Conservation (phyloP, 1,139 yeast genomes). For the Geotrichum phurueaensis region DNA sequence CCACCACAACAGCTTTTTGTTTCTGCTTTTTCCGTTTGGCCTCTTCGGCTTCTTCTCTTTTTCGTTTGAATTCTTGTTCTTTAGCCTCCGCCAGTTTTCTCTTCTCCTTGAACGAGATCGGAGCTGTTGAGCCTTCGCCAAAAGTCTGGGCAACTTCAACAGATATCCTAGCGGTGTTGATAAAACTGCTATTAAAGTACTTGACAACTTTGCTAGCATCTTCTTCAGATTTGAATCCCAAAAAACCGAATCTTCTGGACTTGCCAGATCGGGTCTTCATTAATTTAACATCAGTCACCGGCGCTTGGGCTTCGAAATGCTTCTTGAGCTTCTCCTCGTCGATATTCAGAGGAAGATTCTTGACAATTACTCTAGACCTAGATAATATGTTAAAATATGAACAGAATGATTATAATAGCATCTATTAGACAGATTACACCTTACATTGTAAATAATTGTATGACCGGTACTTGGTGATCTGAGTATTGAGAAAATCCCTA, state of each 20-base stretch:
- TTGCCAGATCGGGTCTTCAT: conserved; percentile 77
- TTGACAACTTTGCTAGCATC: conserved; percentile 78
- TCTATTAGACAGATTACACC: background rate
- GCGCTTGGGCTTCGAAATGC: conserved; percentile 45
- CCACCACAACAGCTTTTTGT: conserved; percentile 31
- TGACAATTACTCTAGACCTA: conserved; percentile 90
- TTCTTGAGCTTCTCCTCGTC: conserved; percentile 68
- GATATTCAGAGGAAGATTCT: conserved; percentile 77
- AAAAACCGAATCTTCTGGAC: conserved; percentile 87
- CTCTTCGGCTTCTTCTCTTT: conserved; percentile 23
- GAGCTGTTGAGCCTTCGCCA: conserved; percentile 78
- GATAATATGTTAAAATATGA: background rate
- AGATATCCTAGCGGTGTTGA: conserved; percentile 73
- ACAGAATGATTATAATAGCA: background rate
- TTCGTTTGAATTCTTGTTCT: conserved; percentile 15
- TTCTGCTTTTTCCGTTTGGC: conserved; percentile 51
- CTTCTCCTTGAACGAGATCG: conserved; percentile 51
- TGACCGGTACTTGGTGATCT: background rate
- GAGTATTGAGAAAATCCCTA: background rate
- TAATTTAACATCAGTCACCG: conserved; percentile 80
- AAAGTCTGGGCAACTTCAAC: conserved; percentile 85
- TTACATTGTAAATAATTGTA: background rate
- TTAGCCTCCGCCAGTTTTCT: conserved; percentile 42
- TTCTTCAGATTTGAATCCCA: conserved; percentile 66
- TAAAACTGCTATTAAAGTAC: conserved; percentile 69